phyloP scores from a whole-genome alignment of 2,329 filamentous ascomycete genomes.

The Nemania serpens region DNA sequence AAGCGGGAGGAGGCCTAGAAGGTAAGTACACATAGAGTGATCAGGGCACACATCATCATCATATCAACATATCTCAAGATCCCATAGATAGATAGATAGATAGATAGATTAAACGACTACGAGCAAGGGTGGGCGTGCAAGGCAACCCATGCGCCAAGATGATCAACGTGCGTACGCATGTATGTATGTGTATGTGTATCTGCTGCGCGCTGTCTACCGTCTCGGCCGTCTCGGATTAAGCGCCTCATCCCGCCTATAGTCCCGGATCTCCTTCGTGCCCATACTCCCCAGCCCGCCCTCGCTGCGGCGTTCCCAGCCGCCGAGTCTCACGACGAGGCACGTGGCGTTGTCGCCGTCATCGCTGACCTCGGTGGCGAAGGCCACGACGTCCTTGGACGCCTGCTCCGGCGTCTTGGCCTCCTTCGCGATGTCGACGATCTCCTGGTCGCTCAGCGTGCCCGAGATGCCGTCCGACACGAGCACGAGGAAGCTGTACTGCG shows the following conservation, averaged over 20 bases:
- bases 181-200: too few relatives aligned
- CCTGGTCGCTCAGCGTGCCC: slow-evolving; percentile 85
- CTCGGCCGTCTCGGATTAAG: slow-evolving; percentile 75
- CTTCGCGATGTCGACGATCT: slow-evolving; percentile 95
- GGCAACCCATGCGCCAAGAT: too few relatives aligned
- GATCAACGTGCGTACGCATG: too few relatives aligned
- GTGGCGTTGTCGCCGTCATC: slow-evolving; percentile 70
- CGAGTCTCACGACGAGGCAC: slow-evolving; percentile 68
- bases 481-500: slow-evolving; percentile 87
- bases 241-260: slow-evolving; percentile 80
- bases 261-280: slow-evolving; percentile 89
- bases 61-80: not conserved
- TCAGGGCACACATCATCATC: not conserved
- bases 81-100: not conserved
- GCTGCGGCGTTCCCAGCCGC: slow-evolving; percentile 71
- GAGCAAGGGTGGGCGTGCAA: too few relatives aligned
- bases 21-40: not conserved
- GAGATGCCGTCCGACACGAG: slow-evolving; percentile 89
- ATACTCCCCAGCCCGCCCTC: slow-evolving; percentile 89
- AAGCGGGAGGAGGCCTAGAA: too few relatives aligned
- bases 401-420: slow-evolving; percentile 91
- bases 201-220: too few relatives aligned
- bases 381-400: slow-evolving; percentile 76
- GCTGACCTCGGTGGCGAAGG: slow-evolving; percentile 86
- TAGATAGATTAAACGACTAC: too few relatives aligned